A percentile compares a stretch with the other conserved stretches of the same genome.
These are phyloP conservation scores for Pseudisothecium myosuroides DNA, from an alignment of 225 moss, liverwort and hornwort genomes.

Conservation along the genomic window DNA sequence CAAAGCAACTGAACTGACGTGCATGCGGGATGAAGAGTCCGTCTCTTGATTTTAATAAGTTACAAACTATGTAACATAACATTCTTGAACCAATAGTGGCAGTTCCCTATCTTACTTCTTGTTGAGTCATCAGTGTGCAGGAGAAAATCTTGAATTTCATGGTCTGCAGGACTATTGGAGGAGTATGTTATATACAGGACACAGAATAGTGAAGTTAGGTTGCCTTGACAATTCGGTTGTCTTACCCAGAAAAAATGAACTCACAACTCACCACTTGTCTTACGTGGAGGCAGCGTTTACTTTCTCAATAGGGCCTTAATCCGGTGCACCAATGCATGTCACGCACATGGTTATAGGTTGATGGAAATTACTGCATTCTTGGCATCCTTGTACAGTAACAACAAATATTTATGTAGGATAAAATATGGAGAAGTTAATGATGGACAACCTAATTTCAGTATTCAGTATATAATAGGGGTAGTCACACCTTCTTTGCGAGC, in stretches of 20 bases:
- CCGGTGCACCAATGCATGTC: not conserved
- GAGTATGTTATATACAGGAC: not conserved
- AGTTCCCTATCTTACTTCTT: not conserved
- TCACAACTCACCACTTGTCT: too few relatives aligned
- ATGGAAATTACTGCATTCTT: not conserved
- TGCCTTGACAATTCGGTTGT: not conserved
- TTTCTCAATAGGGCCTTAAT: not conserved
- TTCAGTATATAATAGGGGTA: not conserved
- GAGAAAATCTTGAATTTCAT: not conserved
- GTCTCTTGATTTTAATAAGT: not conserved
- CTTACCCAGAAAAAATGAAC: not conserved
- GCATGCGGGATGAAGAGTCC: too few relatives aligned
- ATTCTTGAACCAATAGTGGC: too few relatives aligned
- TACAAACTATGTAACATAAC: not conserved
- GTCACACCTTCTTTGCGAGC: too few relatives aligned
- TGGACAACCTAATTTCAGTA: not conserved
- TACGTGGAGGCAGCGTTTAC: accelerated
- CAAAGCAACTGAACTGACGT: not conserved
- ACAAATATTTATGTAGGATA: not conserved
- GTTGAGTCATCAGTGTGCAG: not conserved
- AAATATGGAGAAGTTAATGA: not conserved
- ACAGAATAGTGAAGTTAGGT: not conserved
- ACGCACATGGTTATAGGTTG: not conserved
- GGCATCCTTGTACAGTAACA: not conserved
- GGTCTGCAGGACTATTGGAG: not conserved